Percentiles rank a stretch among this genome's conserved stretches.
These are phyloP conservation scores for Ophiocordyceps camponoti-saundersi DNA, from an alignment of 2,329 filamentous ascomycete species.

Conservation along the genomic window DNA sequence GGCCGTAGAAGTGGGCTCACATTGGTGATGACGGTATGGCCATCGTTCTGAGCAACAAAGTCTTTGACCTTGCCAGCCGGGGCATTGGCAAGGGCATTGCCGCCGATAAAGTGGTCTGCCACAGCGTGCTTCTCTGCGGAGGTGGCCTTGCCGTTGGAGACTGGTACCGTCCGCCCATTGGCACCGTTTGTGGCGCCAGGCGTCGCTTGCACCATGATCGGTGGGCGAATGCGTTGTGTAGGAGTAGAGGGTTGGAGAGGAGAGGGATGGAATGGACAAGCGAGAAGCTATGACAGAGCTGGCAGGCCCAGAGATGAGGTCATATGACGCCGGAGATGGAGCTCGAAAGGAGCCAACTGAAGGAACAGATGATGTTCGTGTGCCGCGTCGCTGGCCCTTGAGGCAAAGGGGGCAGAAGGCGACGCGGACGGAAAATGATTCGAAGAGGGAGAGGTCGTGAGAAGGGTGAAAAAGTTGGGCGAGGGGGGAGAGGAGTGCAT, in stretches of 20 bases:
- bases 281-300: background rate
- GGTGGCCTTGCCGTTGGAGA: conserved; percentile 41
- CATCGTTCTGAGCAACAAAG: conserved; percentile 76
- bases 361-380: background rate
- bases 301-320: background rate
- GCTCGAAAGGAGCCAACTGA: background rate
- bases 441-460: background rate
- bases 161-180: conserved; percentile 32
- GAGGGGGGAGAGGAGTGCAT: background rate
- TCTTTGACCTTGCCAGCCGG: conserved; percentile 82
- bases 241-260: background rate
- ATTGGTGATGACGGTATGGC: conserved; percentile 96
- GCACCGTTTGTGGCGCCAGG: conserved; percentile 15
- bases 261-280: background rate
- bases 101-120: conserved; percentile 89
- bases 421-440: background rate
- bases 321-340: background rate
- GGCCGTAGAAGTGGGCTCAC: conserved; percentile 33
- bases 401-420: background rate
- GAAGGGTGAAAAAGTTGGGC: background rate
- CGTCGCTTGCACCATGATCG: conserved; percentile 30
- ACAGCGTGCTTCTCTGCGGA: conserved; percentile 71
- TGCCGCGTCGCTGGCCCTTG: background rate
- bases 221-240: background rate
- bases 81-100: conserved; percentile 72